Evolutionary conservation across 805 yeast genomes (phyloP).

Genomic region (Komagataella pseudopastoris): DNA sequence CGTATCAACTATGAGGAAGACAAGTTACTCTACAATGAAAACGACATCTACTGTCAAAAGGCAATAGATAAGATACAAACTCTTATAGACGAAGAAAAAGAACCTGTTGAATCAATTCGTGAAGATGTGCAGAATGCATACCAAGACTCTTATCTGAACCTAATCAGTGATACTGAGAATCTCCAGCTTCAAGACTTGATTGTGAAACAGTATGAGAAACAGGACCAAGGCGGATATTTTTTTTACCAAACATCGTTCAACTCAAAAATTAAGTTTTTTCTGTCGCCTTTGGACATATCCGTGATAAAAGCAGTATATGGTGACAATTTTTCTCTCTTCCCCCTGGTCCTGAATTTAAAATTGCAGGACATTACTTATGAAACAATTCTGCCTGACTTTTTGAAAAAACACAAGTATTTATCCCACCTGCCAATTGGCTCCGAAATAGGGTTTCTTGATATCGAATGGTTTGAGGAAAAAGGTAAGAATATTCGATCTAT

Average conservation of each 20-base stretch:
- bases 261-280: constrained; percentile 48
- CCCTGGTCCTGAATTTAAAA: constrained; percentile 43
- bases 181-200: constrained; percentile 1
- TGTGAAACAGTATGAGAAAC: constrained; percentile 1
- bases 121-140: not conserved
- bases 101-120: not conserved
- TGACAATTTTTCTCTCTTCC: constrained; percentile 46
- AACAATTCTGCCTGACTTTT: constrained; percentile 42
- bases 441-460: constrained; percentile 68
- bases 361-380: constrained; percentile 65
- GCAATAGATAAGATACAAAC: constrained; percentile 45
- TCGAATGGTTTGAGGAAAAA: constrained; percentile 49
- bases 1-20: constrained; percentile 40
- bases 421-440: constrained; percentile 80
- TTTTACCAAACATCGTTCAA: constrained; percentile 73
- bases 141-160: not conserved
- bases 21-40: constrained; percentile 43
- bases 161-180: constrained; percentile 3
- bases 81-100: constrained; percentile 19
- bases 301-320: constrained; percentile 53
- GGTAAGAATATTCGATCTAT: constrained; percentile 1
- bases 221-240: constrained; percentile 36
- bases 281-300: constrained; percentile 71
- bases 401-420: constrained; percentile 56
- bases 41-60: constrained; percentile 34